Evolutionary conservation across 345 rosid species (phyloP), one percentile per base, ranked within the genome.

Genomic region (Gossypium rotundifolium): DNA sequence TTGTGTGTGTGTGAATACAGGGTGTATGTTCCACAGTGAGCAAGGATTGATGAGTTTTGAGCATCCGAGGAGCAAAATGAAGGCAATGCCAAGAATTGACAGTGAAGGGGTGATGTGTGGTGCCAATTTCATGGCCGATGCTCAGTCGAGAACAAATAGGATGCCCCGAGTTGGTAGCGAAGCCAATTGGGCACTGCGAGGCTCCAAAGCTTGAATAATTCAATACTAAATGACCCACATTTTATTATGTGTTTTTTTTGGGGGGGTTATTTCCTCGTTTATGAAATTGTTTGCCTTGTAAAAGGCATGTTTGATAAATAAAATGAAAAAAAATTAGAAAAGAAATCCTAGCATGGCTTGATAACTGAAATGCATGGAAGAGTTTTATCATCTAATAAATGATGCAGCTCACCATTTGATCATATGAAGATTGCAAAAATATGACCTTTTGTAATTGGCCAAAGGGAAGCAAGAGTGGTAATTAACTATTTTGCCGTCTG

Each of bases 161-260:
- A 86, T 91, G 82, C 91, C 91, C 10, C 88, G 93, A 61, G 93
- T 89, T 0, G 96, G 93, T 0, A 91, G 96, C 40, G 96, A 86
- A 82, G 90, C 85, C 27, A 82, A 89, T 70, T 91, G 93, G 93
- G 93, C 96, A 11, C 59, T 90, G 65, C 75, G 84, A n/a, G 78
- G 89, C 44, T 81, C 84, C 44, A 38, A 45, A 16, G 80, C 74
- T 25, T 82, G 69, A 76, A 18, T 33, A 45, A 16, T 45, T 48
- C 25, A 29, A 2, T 9, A n/a, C 40, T 33, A 33, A 33, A 33
- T 16, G 40, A 14, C n/a, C 20, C 71, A 2, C 4, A 13, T 13
- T 44, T 46, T 9, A 9, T 22, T 23, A 0, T 40, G 17, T 49
- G 8, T 2, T 7, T 42, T 25, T 18, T 2, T 45, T 20, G 38